phyloP scores from a whole-genome alignment of 2,329 filamentous ascomycete genomes.

The Blumeria graminis region DNA sequence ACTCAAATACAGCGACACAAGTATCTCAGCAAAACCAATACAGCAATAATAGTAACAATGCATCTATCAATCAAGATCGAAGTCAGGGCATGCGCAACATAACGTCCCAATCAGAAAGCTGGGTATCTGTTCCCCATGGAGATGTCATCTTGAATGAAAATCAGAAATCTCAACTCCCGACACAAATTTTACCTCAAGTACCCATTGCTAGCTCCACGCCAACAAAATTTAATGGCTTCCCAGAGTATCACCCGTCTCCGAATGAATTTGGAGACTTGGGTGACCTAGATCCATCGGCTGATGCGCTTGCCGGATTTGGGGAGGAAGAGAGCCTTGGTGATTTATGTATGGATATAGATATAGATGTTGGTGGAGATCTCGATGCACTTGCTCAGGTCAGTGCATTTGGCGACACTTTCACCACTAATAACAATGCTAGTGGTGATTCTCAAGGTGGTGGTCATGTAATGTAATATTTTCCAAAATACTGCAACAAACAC shows the following conservation, averaged over 20 bases:
- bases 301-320: conserved; percentile 44
- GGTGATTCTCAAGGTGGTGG: not conserved
- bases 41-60: not conserved
- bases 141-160: conserved; percentile 19
- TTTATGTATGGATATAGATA: conserved; percentile 23
- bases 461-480: too few species aligned
- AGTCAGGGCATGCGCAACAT: conserved; percentile 12
- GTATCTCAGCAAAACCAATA: conserved; percentile 9
- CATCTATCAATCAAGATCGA: conserved; percentile 4
- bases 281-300: conserved; percentile 16
- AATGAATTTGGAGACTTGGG: conserved; percentile 39
- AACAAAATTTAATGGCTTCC: conserved; percentile 6
- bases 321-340: conserved; percentile 34
- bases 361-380: conserved; percentile 29
- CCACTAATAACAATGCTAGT: conserved; percentile 24
- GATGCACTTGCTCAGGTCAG: conserved; percentile 17
- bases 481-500: too few species aligned
- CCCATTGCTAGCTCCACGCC: not conserved
- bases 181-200: conserved; percentile 5
- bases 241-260: conserved; percentile 18
- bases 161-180: conserved; percentile 1
- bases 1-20: conserved; percentile 30
- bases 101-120: conserved; percentile 34
- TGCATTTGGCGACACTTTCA: conserved; percentile 66
- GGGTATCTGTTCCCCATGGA: conserved; percentile 50